Percentiles rank a stretch among this genome's conserved stretches.
Evolutionary conservation across 1,139 yeast species (phyloP).

Genomic region (Hyphopichia wangnamkhiaoensis): DNA sequence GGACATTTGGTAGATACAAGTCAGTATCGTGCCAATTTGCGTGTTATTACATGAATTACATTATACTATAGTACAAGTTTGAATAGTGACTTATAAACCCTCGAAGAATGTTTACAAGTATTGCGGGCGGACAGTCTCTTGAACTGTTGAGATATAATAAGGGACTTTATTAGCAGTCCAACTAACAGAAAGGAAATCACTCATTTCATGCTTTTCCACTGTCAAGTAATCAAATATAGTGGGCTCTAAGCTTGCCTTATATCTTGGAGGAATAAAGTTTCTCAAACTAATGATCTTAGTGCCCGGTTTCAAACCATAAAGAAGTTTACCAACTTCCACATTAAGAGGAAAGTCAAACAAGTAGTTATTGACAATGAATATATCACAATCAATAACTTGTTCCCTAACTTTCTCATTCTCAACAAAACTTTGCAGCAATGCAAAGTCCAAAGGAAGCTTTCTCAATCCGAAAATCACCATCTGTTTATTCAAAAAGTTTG

Average conservation of each 20-base stretch:
- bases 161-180: slow-evolving; percentile 90
- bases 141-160: slow-evolving; percentile 75
- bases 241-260: slow-evolving; percentile 55
- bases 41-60: too few species aligned
- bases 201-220: slow-evolving; percentile 66
- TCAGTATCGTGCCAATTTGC: too few species aligned
- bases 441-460: slow-evolving; percentile 56
- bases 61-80: too few species aligned
- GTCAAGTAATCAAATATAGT: slow-evolving; percentile 62
- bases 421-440: slow-evolving; percentile 71
- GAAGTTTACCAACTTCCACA: slow-evolving; percentile 63
- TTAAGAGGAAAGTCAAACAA: slow-evolving; percentile 76
- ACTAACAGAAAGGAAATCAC: slow-evolving; percentile 69
- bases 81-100: too few species aligned
- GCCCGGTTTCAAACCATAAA: slow-evolving; percentile 67
- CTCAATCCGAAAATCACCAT: slow-evolving; percentile 63
- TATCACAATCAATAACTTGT: slow-evolving; percentile 63
- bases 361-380: slow-evolving; percentile 78
- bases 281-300: slow-evolving; percentile 77
- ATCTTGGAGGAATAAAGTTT: slow-evolving; percentile 64
- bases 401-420: slow-evolving; percentile 57
- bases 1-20: too few species aligned
- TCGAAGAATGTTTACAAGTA: slow-evolving; percentile 16
- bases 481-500: slow-evolving; percentile 57
- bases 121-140: slow-evolving; percentile 36